phyloP scores from a whole-genome alignment of 192 early-diverging fungal genomes.

The Coemansia sp. region DNA sequence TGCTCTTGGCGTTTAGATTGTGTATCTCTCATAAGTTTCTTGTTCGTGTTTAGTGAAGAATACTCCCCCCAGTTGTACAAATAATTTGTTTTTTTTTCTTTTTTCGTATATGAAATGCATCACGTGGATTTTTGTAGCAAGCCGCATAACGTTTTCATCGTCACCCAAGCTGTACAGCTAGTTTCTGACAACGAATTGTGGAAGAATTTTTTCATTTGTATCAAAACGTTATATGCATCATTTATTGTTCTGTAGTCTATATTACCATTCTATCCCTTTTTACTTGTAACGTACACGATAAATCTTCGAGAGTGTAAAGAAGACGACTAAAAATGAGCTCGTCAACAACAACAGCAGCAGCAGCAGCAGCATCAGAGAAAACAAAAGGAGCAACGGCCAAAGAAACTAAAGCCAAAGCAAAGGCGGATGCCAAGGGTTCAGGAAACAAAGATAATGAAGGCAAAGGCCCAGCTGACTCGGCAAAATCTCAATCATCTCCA shows the following conservation, averaged over 20 bases:
- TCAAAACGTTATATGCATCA: too few relatives aligned
- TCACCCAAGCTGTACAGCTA: too few relatives aligned
- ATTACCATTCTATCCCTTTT: neutral
- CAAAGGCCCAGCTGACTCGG: neutral
- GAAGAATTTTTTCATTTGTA: too few relatives aligned
- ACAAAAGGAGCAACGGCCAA: slow-evolving; percentile 1
- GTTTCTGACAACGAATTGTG: too few relatives aligned
- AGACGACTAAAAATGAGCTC: neutral
- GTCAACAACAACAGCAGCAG: slow-evolving; percentile 1
- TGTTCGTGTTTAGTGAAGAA: slow-evolving; percentile 6
- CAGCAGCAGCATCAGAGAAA: slow-evolving; percentile 5
- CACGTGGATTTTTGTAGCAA: neutral
- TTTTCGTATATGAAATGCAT: neutral
- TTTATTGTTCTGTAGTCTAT: neutral
- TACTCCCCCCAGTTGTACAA: neutral
- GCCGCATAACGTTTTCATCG: too few relatives aligned
- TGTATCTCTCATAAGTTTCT: slow-evolving; percentile 31
- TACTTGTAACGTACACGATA: neutral
- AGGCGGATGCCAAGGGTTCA: neutral
- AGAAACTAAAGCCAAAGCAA: slow-evolving; percentile 1
- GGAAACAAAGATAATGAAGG: slow-evolving; percentile 1
- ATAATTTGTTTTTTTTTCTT: neutral
- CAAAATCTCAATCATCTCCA: neutral
- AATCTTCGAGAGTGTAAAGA: neutral
- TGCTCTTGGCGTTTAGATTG: slow-evolving; percentile 27